These are phyloP conservation scores for Talaromyces funiculosus DNA, from an alignment of 2,329 filamentous ascomycete species.

Conservation along the genomic window DNA sequence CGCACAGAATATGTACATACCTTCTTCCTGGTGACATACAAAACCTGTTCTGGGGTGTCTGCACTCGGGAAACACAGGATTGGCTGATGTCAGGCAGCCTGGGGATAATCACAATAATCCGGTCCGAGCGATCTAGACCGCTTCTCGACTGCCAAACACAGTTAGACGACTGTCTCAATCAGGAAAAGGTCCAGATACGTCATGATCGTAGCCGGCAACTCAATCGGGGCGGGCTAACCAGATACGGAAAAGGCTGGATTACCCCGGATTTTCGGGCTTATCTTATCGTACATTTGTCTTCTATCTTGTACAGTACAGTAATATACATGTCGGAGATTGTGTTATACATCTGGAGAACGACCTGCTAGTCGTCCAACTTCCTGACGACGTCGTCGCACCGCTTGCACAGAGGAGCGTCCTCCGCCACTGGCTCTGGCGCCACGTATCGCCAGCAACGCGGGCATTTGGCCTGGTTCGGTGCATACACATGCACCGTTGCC, in stretches of 20 bases:
- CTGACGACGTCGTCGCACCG: constrained; percentile 65
- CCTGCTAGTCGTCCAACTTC: constrained; percentile 22
- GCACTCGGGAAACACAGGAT: too few relatives aligned
- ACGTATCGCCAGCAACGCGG: constrained; percentile 83
- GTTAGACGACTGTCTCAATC: not conserved
- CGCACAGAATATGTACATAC: too few relatives aligned
- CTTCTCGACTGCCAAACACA: not conserved
- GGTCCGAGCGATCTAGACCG: not conserved
- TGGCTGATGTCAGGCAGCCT: not conserved
- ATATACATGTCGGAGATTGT: not conserved
- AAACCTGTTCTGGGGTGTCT: constrained; percentile 7
- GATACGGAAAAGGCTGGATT: not conserved
- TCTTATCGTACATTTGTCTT: not conserved
- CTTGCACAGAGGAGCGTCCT: constrained; percentile 59
- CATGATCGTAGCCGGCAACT: not conserved
- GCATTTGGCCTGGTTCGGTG: constrained; percentile 63
- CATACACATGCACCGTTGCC: constrained; percentile 38
- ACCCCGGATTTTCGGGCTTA: not conserved
- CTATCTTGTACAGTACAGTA: not conserved
- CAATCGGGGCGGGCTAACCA: not conserved
- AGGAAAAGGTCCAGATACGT: not conserved
- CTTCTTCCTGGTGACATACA: too few relatives aligned
- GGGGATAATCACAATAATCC: too few relatives aligned
- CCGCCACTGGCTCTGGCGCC: constrained; percentile 45
- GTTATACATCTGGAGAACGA: not conserved